Base-by-base conservation (phyloP, 1,139 yeast species). In the Geotrichum phurueaensis region DNA sequence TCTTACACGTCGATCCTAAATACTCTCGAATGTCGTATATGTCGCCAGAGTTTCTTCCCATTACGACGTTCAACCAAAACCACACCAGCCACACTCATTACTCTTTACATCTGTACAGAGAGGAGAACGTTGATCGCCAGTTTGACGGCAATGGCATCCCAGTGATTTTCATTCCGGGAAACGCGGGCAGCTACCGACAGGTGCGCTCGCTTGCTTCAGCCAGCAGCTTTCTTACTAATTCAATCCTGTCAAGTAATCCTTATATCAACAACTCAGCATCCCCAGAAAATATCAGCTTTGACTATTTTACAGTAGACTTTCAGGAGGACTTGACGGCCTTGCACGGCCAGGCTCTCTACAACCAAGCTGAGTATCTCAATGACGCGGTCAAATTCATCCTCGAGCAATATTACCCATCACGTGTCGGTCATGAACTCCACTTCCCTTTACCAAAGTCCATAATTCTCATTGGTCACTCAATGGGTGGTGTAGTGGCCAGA, bases 241-340 rank as follows among this genome's bases (percentile, higher is more conserved):
- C 69, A 1, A 65, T 70, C 33, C 51, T 36, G 18, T 23, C 23
- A 20, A n/a, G 22, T 4, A 50, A 50, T 10, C 13, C 53, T 2
- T 50, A 36, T 39, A 18, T 48, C 23, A 23, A 22, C 6, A 18
- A 39, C 9, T 36, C 43, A 66, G 27, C 45, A n/a, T 31, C 57
- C 63, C 73, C 27, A 55, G 49, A 60, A 12, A 58, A 59, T 6
- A 62, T 67, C 3, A 65, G 65, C 25, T 75, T 87, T 58, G 97
- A 91, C 70, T 87, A 89, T 71, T 92, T 89, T 71, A 79, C 96
- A 0, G 96, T 96, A 1, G 97, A 94, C 71, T 94, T 94, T 75
- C 90, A 91, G 69, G 98, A 94, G 74, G 99, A 94, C 71, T 86
- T 91, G 67, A 91, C 98, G 0, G 99, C 99, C 0, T 89, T 94